Conservation (phyloP, 2,329 filamentous ascomycete genomes). For the Xylaria sp. region DNA sequence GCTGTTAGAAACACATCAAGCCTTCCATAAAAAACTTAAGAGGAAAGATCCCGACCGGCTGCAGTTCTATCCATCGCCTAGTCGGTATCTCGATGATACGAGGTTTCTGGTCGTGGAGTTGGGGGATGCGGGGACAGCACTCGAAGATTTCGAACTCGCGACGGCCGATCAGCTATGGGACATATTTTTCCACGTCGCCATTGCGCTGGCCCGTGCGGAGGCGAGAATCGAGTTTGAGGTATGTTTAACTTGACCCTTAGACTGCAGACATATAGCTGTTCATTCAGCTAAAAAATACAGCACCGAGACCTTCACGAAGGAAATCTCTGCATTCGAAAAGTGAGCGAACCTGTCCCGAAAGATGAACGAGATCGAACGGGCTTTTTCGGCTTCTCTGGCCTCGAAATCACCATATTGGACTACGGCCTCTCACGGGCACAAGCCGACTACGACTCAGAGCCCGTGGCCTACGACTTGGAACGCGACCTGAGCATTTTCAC, state of each 20-base stretch:
- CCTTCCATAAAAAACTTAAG: constrained; percentile 60
- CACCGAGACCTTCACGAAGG: constrained; percentile 71
- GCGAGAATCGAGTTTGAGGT: constrained; percentile 65
- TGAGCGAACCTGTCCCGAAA: constrained; percentile 43
- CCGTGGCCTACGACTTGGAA: constrained; percentile 64
- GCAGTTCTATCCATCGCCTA: constrained; percentile 68
- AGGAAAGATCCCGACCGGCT: constrained; percentile 60
- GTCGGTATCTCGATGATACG: constrained; percentile 62
- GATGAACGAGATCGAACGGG: constrained; percentile 41
- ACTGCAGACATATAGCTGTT: constrained; percentile 56
- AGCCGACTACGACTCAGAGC: constrained; percentile 46
- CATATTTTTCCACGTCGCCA: constrained; percentile 63
- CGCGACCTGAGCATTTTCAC: constrained; percentile 64
- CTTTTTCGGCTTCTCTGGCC: constrained; percentile 63
- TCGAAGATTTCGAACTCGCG: constrained; percentile 62
- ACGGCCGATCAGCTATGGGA: constrained; percentile 64
- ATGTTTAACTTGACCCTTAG: constrained; percentile 31
- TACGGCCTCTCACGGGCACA: constrained; percentile 66
- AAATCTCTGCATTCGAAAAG: constrained; percentile 63
- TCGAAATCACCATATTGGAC: constrained; percentile 69
- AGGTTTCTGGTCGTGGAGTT: constrained; percentile 67
- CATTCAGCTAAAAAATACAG: constrained; percentile 41
- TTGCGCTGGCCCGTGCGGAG: constrained; percentile 66
- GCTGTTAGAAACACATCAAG: constrained; percentile 64
- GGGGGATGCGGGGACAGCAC: constrained; percentile 64